These are phyloP conservation scores for Paratinospora sagittata DNA, from an alignment of 164 flowering plant genomes.

Conservation along the genomic window DNA sequence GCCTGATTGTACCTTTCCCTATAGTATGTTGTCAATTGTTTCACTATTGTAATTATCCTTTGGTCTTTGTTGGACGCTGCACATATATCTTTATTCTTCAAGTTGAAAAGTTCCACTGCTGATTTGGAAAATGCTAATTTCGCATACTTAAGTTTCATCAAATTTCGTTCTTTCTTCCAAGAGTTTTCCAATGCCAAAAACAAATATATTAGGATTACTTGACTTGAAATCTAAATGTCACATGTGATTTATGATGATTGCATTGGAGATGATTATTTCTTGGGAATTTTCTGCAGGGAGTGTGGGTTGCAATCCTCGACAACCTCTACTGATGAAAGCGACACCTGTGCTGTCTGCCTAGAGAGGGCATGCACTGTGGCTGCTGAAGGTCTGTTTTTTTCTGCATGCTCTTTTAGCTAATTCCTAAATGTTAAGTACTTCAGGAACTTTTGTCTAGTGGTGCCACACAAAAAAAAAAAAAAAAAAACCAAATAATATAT, in stretches of 20 bases:
- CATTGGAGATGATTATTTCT: neutral
- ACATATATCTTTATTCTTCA: neutral
- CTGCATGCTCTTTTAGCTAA: neutral
- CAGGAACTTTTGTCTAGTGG: neutral
- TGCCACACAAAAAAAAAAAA: too few relatives aligned
- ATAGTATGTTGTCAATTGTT: neutral
- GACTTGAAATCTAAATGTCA: neutral
- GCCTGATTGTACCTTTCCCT: neutral
- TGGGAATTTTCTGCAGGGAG: slow-evolving; percentile 48
- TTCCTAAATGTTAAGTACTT: neutral
- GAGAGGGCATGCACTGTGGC: slow-evolving; percentile 89
- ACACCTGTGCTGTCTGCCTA: slow-evolving; percentile 87
- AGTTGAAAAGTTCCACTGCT: neutral
- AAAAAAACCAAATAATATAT: too few relatives aligned
- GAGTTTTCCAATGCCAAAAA: neutral
- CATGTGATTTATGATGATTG: neutral
- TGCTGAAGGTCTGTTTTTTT: slow-evolving; percentile 66
- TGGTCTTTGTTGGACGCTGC: neutral
- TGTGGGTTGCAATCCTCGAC: slow-evolving; percentile 59
- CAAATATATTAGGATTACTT: neutral
- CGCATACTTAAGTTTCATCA: too few relatives aligned
- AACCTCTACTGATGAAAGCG: slow-evolving; percentile 59
- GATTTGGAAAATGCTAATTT: neutral
- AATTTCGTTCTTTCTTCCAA: too few relatives aligned
- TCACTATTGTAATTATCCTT: neutral